phyloP scores from a whole-genome alignment of 768 basidiomycete genomes.

The Cystofilobasidium macerans region DNA sequence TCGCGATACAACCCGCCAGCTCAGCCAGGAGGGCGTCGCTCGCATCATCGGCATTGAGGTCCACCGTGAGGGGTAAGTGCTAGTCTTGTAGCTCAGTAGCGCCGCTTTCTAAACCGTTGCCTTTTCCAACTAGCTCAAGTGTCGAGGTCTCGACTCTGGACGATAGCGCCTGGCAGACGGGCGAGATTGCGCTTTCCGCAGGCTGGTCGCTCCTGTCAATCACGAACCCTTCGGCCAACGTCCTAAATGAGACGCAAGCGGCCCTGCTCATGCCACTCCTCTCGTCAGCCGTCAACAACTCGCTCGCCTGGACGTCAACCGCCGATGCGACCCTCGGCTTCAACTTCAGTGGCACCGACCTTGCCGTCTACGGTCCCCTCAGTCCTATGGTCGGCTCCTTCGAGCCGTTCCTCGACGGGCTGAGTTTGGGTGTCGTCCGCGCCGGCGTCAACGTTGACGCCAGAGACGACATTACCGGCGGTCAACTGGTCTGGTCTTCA shows the following conservation, averaged over 20 bases:
- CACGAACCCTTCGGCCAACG: not conserved
- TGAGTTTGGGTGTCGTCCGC: not conserved
- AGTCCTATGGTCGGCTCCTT: conserved; percentile 5
- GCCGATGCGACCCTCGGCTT: not conserved
- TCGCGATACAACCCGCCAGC: not conserved
- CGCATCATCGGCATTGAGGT: conserved; percentile 10
- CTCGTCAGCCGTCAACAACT: not conserved
- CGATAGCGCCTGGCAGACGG: not conserved
- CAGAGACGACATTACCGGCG: not conserved
- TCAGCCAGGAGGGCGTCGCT: not conserved
- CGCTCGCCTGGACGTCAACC: conserved; percentile 9
- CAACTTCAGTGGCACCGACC: conserved; percentile 1
- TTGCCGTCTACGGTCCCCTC: conserved; percentile 4
- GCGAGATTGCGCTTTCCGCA: not conserved
- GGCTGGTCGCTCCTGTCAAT: conserved; percentile 14
- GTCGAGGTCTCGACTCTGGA: not conserved
- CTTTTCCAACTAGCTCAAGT: not conserved
- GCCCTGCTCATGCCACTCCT: not conserved
- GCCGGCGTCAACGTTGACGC: conserved; percentile 2
- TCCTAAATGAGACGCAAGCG: conserved; percentile 9
- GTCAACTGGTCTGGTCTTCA: conserved; percentile 4
- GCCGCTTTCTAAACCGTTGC: too few species aligned
- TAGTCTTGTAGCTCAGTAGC: too few species aligned
- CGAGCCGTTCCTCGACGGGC: conserved; percentile 12
- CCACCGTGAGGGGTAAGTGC: conserved; percentile 3